phyloP scores from a whole-genome alignment of 2,329 filamentous ascomycete genomes.

The Fusarium sp. region DNA sequence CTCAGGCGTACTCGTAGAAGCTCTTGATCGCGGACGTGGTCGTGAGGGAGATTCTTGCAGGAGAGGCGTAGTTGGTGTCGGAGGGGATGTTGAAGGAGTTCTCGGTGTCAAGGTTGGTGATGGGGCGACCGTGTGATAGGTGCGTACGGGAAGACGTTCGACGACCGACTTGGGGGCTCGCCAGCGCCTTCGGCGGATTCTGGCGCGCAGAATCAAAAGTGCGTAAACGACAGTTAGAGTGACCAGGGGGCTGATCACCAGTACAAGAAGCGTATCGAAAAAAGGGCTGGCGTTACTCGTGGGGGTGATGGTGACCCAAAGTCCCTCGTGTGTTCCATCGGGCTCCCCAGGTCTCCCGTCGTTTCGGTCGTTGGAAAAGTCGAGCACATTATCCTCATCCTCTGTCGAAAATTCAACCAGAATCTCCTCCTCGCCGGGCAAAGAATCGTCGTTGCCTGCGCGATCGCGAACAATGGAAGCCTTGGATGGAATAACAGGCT shows the following conservation, averaged over 20 bases:
- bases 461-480: slow-evolving; percentile 3
- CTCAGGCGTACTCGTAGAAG: slow-evolving; percentile 71
- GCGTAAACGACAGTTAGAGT: slow-evolving; percentile 95
- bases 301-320: slow-evolving; percentile 97
- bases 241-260: slow-evolving; percentile 94
- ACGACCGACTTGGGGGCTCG: slow-evolving; percentile 97
- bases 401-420: slow-evolving; percentile 37
- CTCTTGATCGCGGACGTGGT: slow-evolving; percentile 73
- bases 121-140: slow-evolving; percentile 86
- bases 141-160: slow-evolving; percentile 92
- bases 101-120: slow-evolving; percentile 68
- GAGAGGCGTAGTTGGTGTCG: slow-evolving; percentile 83
- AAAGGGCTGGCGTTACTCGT: slow-evolving; percentile 92
- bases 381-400: slow-evolving; percentile 49
- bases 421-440: slow-evolving; percentile 33
- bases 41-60: slow-evolving; percentile 70
- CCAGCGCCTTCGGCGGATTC: slow-evolving; percentile 91
- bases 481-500: slow-evolving; percentile 23
- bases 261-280: slow-evolving; percentile 93
- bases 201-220: slow-evolving; percentile 85
- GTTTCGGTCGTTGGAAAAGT: slow-evolving; percentile 43
- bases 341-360: slow-evolving; percentile 39
- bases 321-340: slow-evolving; percentile 69
- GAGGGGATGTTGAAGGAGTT: slow-evolving; percentile 72
- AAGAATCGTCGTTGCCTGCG: slow-evolving; percentile 8